phyloP scores from a whole-genome alignment of 1,139 yeast genomes.

The Taiozyma sp. region DNA sequence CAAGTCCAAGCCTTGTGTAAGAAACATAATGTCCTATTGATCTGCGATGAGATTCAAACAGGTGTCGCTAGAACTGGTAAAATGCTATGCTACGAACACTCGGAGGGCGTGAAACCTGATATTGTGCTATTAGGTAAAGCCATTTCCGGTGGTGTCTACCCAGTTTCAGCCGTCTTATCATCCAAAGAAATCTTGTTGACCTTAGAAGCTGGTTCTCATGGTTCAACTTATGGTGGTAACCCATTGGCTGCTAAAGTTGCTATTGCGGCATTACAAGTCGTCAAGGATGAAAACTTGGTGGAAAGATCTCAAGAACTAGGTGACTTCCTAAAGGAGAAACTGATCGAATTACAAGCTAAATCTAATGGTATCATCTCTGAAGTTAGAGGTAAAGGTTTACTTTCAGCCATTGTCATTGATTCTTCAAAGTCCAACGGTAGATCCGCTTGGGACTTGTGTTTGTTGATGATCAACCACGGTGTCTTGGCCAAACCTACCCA shows the following conservation, averaged over 20 bases:
- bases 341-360: constrained; percentile 54
- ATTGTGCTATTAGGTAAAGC: constrained; percentile 90
- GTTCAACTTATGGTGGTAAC: constrained; percentile 97
- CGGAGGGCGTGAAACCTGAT: constrained; percentile 75
- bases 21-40: constrained; percentile 78
- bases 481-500: constrained; percentile 96
- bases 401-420: constrained; percentile 90
- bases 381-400: constrained; percentile 89
- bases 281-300: constrained; percentile 80
- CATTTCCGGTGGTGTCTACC: constrained; percentile 90
- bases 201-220: constrained; percentile 94
- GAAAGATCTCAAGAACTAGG: constrained; percentile 78
- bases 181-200: constrained; percentile 86
- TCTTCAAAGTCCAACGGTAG: constrained; percentile 80
- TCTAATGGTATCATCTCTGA: constrained; percentile 77
- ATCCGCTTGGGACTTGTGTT: constrained; percentile 94
- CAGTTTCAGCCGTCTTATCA: constrained; percentile 87
- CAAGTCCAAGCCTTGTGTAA: constrained; percentile 73
- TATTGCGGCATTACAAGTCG: constrained; percentile 89
- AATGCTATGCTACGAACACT: constrained; percentile 88
- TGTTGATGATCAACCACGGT: constrained; percentile 84
- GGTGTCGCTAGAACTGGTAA: constrained; percentile 98
- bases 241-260: constrained; percentile 95
- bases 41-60: constrained; percentile 96
- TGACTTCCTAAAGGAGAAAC: constrained; percentile 59